phyloP scores from a whole-genome alignment of 1,139 yeast species.

The Hyphopichia burtonii region DNA sequence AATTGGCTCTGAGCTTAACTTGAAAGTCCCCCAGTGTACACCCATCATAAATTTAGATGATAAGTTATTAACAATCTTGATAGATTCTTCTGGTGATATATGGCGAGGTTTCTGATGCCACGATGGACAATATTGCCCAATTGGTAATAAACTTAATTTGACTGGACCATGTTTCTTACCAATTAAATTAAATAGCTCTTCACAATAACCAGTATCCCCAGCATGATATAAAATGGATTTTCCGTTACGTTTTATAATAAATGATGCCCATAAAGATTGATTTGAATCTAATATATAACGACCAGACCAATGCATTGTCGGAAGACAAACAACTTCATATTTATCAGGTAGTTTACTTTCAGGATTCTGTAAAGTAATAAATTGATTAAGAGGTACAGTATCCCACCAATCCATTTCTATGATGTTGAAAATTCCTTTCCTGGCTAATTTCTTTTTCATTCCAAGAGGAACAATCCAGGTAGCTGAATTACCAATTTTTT shows the following conservation, averaged over 20 bases:
- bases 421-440: constrained; percentile 54
- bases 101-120: constrained; percentile 95
- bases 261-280: constrained; percentile 85
- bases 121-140: constrained; percentile 93
- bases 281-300: constrained; percentile 75
- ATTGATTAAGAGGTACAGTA: constrained; percentile 41
- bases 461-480: constrained; percentile 91
- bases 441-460: constrained; percentile 55
- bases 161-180: constrained; percentile 64
- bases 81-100: constrained; percentile 75
- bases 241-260: constrained; percentile 62
- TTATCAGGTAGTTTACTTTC: constrained; percentile 35
- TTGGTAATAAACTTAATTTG: constrained; percentile 73
- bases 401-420: constrained; percentile 96
- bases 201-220: constrained; percentile 90
- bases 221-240: constrained; percentile 81
- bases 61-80: constrained; percentile 64
- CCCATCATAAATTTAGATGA: constrained; percentile 69
- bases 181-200: constrained; percentile 66
- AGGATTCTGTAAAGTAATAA: constrained; percentile 13
- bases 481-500: constrained; percentile 55
- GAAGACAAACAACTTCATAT: constrained; percentile 83
- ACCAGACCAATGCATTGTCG: constrained; percentile 99
- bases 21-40: constrained; percentile 95
- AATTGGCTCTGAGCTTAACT: constrained; percentile 82